Percentiles rank a stretch among this genome's conserved stretches.
phyloP scores from a whole-genome alignment of 176 grass and related monocot species.

The Zea mays region Zm-B73-REFERENCE-NAM-5.0 NC_050096.1:31438501-31439000 shows the following conservation, averaged over 20 bases:
- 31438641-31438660: constrained; percentile 75
- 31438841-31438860: constrained; percentile 70
- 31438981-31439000: constrained; percentile 75
- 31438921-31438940: constrained; percentile 64
- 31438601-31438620: constrained; percentile 77
- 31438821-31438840: constrained; percentile 70
- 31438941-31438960: constrained; percentile 72
- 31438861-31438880: constrained; percentile 72
- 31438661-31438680: constrained; percentile 83
- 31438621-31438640: constrained; percentile 59
- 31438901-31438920: constrained; percentile 75
- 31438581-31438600: constrained; percentile 62
- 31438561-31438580: constrained; percentile 60
- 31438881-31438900: constrained; percentile 78
- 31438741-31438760: constrained; percentile 89
- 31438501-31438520: constrained; percentile 88
- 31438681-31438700: constrained; percentile 73
- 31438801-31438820: constrained; percentile 55
- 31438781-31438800: constrained; percentile 53
- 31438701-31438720: constrained; percentile 81
- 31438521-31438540: constrained; percentile 88
- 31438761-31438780: constrained; percentile 76
- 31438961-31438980: constrained; percentile 70
- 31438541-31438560: constrained; percentile 82
- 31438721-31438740: constrained; percentile 67